phyloP scores from a whole-genome alignment of 345 rosid species.

The Viola odorata region DNA sequence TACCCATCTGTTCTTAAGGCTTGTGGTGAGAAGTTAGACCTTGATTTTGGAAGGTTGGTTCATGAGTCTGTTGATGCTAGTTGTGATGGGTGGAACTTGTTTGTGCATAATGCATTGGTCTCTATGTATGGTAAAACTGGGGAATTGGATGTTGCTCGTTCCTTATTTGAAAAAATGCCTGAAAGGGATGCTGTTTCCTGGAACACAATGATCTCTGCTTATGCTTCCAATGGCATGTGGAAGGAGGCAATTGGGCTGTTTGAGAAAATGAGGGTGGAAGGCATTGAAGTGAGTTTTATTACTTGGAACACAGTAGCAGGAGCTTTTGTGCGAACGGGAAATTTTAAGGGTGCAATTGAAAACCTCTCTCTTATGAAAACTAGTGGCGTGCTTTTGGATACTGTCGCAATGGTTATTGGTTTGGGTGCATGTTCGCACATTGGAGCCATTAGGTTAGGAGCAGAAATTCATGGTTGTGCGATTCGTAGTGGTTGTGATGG shows the following conservation, averaged over 20 bases:
- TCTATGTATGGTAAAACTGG: conserved; percentile 73
- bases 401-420: conserved; percentile 51
- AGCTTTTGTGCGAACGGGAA: conserved; percentile 43
- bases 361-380: conserved; percentile 52
- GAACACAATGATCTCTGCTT: conserved; percentile 60
- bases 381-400: conserved; percentile 35
- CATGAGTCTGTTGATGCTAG: conserved; percentile 47
- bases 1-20: conserved; percentile 78
- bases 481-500: conserved; percentile 33
- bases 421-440: conserved; percentile 64
- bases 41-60: conserved; percentile 47
- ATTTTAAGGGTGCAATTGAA: conserved; percentile 44
- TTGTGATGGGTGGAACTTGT: conserved; percentile 38
- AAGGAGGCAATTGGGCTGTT: conserved; percentile 55
- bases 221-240: conserved; percentile 68
- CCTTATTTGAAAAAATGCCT: conserved; percentile 53
- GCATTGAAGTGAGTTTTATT: conserved; percentile 39
- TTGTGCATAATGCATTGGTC: conserved; percentile 63
- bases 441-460: conserved; percentile 48
- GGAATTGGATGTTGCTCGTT: conserved; percentile 35
- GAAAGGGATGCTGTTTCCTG: conserved; percentile 70
- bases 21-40: conserved; percentile 54
- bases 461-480: conserved; percentile 58
- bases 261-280: conserved; percentile 43
- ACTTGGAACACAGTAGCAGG: conserved; percentile 70